These are phyloP conservation scores for Trichoderma virens DNA, from an alignment of 495 filamentous ascomycete genomes.

Conservation along the genomic window DNA sequence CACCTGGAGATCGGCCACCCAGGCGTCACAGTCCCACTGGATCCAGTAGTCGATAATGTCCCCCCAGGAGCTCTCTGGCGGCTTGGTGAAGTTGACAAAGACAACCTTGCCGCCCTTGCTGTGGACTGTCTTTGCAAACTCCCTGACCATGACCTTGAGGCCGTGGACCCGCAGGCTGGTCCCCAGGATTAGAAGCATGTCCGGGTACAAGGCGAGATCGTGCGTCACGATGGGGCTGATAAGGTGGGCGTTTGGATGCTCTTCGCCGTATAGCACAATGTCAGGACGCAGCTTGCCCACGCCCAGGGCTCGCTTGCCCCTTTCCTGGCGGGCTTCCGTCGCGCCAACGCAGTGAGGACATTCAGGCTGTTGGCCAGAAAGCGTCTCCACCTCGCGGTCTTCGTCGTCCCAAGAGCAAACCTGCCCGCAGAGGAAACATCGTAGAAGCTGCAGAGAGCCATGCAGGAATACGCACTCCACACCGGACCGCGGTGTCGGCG, in stretches of 20 bases:
- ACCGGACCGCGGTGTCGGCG: conserved; percentile 19
- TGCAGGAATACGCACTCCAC: conserved; percentile 61
- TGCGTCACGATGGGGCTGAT: conserved; percentile 55
- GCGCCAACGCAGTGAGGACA: conserved; percentile 52
- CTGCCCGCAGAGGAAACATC: conserved; percentile 55
- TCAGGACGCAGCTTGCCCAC: conserved; percentile 59
- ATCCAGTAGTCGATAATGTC: conserved; percentile 63
- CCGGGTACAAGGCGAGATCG: conserved; percentile 52
- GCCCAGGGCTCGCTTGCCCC: conserved; percentile 54
- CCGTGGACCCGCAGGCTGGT: conserved; percentile 64
- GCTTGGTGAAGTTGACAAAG: conserved; percentile 62
- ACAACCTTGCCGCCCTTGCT: conserved; percentile 55
- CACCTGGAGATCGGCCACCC: conserved; percentile 52
- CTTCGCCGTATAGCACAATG: conserved; percentile 64
- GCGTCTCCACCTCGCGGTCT: conserved; percentile 35
- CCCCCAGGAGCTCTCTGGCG: conserved; percentile 58
- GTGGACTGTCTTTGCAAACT: conserved; percentile 64
- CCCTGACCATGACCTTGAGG: conserved; percentile 56
- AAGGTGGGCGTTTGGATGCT: conserved; percentile 57
- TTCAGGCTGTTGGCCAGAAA: conserved; percentile 53
- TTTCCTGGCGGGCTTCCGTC: conserved; percentile 47
- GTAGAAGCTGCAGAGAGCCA: conserved; percentile 51
- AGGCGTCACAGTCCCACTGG: conserved; percentile 64
- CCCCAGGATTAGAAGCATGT: conserved; percentile 58
- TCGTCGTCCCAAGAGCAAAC: conserved; percentile 53